Evolutionary conservation across 805 yeast genomes (phyloP), one percentile per base, ranked within the genome.

Genomic region (Pichia occidentalis): DNA sequence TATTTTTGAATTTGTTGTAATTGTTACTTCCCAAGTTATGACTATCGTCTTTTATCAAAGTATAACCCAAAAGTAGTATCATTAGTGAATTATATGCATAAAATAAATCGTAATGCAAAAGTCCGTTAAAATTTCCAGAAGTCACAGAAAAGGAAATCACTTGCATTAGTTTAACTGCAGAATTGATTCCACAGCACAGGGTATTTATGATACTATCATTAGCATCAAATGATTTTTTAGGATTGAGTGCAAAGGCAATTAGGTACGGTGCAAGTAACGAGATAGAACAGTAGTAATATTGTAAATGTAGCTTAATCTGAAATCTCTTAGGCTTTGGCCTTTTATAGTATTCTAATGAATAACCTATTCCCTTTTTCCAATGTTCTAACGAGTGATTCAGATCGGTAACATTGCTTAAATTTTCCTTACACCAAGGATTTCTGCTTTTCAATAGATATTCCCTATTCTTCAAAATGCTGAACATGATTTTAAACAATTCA

Each of bases 81-180:
- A 66, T 48, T 1, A 56, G 49, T 3, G 66, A 55, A 32, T 56
- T 54, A 40, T 66, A 66, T 3, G 60, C 64, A 44, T 52, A 53
- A 48, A 61, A 61, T 32, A 64, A 49, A 43, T 66, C 70, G 12
- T 51, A 47, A 19, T 59, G 57, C 7, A 61, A 24, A 4, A 63
- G 54, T 4, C 68, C 68, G 41, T 52, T 57, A 34, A 56, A 45
- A 23, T 42, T 18, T 8, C 34, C 19, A n/a, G 28, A 11, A 8
- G 27, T 18, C 17, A 39, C 36, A 0, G 59, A 51, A 17, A 46
- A 34, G 7, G 41, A 32, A 29, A 60, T 42, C 2, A 60, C 36
- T 21, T 58, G 45, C 1, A 64, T 47, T 8, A 58, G 46, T 36
- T 48, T 45, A 5, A 59, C 39, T 0, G 65, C 56, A 3, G 64